Conservation (phyloP, 805 yeast species). For the Ogataea thermomethanolica region DNA sequence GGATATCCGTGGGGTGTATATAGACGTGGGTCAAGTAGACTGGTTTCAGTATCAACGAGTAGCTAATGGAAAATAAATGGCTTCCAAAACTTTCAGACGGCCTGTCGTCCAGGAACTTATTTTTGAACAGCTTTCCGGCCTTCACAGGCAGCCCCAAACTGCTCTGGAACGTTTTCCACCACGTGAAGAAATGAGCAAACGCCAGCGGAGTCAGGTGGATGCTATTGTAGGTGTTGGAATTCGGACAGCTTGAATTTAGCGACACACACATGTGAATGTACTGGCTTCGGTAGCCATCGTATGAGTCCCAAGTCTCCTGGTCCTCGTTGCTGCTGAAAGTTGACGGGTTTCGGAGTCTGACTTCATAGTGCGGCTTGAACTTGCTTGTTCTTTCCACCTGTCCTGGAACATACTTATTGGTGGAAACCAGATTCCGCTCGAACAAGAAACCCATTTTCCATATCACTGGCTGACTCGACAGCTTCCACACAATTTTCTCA, state of each 20-base stretch:
- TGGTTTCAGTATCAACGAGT: conserved; percentile 68
- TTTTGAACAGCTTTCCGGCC: conserved; percentile 63
- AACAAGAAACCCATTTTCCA: conserved; percentile 77
- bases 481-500: conserved; percentile 52
- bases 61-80: conserved; percentile 67
- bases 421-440: conserved; percentile 52
- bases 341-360: conserved; percentile 54
- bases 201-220: conserved; percentile 73
- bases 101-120: conserved; percentile 34
- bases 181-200: conserved; percentile 62
- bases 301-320: conserved; percentile 66
- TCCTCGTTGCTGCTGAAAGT: conserved; percentile 37
- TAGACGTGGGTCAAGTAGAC: conserved; percentile 73
- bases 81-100: conserved; percentile 32
- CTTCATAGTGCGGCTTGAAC: conserved; percentile 58
- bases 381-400: conserved; percentile 39
- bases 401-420: conserved; percentile 34
- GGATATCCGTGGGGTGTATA: conserved; percentile 40
- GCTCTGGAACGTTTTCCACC: conserved; percentile 89
- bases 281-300: conserved; percentile 73
- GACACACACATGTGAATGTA: conserved; percentile 71
- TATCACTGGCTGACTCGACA: conserved; percentile 58
- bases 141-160: conserved; percentile 76
- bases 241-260: conserved; percentile 39
- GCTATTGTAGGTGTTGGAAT: conserved; percentile 51